Conservation (phyloP, 805 yeast genomes). For the Kuraishia ogatae region DNA sequence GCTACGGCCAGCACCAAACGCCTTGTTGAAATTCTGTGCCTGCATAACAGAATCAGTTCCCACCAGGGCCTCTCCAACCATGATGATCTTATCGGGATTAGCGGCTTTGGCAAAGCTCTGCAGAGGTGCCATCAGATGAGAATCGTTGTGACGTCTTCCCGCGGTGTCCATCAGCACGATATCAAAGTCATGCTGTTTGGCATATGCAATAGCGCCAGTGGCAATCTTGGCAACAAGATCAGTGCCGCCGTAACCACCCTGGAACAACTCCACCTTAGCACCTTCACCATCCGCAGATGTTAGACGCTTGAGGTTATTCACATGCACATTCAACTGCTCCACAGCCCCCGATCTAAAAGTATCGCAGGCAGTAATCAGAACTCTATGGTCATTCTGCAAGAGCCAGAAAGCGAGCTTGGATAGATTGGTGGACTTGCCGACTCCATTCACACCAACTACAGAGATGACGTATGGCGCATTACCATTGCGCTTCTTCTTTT, state of each 20-base stretch:
- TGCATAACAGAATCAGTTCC: slow-evolving; percentile 97
- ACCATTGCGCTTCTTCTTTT: slow-evolving; percentile 28
- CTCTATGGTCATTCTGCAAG: slow-evolving; percentile 78
- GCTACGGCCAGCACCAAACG: slow-evolving; percentile 76
- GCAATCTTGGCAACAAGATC: slow-evolving; percentile 90
- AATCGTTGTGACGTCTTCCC: slow-evolving; percentile 93
- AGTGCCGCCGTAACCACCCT: slow-evolving; percentile 97
- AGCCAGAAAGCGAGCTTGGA: slow-evolving; percentile 96
- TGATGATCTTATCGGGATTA: slow-evolving; percentile 89
- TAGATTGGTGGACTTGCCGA: slow-evolving; percentile 91
- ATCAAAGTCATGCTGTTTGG: slow-evolving; percentile 61
- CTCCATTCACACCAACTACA: slow-evolving; percentile 97
- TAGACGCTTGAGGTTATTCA: slow-evolving; percentile 66
- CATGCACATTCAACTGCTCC: slow-evolving; percentile 94
- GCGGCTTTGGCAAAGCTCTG: slow-evolving; percentile 95
- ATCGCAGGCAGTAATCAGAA: slow-evolving; percentile 92
- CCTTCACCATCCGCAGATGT: slow-evolving; percentile 37
- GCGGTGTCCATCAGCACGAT: slow-evolving; percentile 94
- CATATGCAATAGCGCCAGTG: slow-evolving; percentile 79
- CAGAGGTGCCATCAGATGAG: slow-evolving; percentile 89
- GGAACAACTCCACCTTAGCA: slow-evolving; percentile 64
- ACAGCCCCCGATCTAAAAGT: slow-evolving; percentile 98
- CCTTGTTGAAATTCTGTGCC: slow-evolving; percentile 86
- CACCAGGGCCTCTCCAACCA: slow-evolving; percentile 98
- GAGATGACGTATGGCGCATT: slow-evolving; percentile 84